Evolutionary conservation across 2,329 filamentous ascomycete genomes (phyloP).

Genomic region (Aspergillus sp.): DNA sequence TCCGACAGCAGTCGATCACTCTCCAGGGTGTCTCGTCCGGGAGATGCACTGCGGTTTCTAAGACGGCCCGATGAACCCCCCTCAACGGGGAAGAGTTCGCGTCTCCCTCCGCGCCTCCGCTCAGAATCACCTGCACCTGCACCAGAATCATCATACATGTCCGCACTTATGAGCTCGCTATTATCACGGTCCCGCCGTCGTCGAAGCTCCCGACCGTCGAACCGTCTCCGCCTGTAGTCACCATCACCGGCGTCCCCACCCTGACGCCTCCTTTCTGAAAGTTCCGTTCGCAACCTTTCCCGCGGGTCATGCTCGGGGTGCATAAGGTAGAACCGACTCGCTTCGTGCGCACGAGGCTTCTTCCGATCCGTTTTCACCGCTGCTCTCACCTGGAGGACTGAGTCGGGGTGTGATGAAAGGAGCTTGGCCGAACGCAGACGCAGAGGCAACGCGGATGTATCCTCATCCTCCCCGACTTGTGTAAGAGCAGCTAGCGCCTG

Average conservation of each 20-base stretch:
- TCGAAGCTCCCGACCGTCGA: conserved; percentile 53
- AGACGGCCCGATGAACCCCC: conserved; percentile 40
- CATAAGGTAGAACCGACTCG: conserved; percentile 86
- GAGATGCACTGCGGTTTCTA: conserved; percentile 56
- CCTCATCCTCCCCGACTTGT: conserved; percentile 30
- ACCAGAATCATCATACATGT: conserved; percentile 69
- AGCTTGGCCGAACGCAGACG: conserved; percentile 65
- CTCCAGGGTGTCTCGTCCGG: conserved; percentile 46
- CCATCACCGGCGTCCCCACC: conserved; percentile 32
- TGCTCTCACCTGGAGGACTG: conserved; percentile 63
- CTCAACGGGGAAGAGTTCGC: conserved; percentile 35
- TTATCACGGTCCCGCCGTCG: conserved; percentile 42
- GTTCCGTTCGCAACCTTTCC: conserved; percentile 57
- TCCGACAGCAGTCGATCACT: conserved; percentile 26
- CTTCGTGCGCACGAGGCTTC: conserved; percentile 65
- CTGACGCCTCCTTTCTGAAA: conserved; percentile 39
- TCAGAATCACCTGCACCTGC: conserved; percentile 21
- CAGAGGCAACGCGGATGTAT: conserved; percentile 47
- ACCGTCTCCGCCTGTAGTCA: conserved; percentile 47
- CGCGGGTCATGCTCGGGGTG: conserved; percentile 84
- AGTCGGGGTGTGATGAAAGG: conserved; percentile 61
- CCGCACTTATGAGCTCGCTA: conserved; percentile 60
- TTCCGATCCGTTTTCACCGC: conserved; percentile 74
- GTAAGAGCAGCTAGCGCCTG: conserved; percentile 49
- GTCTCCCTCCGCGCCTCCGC: conserved; percentile 23